These are phyloP conservation scores for Thuidium tamariscinum DNA, from an alignment of 225 moss, liverwort and hornwort species.

Conservation along the genomic window DNA sequence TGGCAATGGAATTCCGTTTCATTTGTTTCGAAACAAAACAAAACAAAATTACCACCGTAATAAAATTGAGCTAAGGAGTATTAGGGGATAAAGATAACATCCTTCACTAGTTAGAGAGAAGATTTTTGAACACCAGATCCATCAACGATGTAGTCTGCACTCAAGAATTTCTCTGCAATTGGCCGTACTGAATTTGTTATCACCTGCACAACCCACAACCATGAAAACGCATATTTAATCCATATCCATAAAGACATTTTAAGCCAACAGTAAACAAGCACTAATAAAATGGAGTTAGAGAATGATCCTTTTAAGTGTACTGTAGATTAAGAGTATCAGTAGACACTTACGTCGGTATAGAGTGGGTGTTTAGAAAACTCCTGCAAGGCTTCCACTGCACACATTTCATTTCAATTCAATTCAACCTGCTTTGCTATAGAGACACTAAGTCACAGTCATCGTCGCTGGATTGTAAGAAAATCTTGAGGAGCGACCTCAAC, in stretches of 20 bases:
- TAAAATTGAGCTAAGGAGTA: not conserved
- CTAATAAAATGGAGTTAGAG: not conserved
- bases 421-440: not conserved
- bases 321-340: not conserved
- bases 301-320: not conserved
- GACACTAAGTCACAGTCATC: not conserved
- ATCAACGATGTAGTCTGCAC: constrained; percentile 12
- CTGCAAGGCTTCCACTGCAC: constrained; percentile 33
- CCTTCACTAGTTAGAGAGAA: not conserved
- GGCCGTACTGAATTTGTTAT: constrained; percentile 10
- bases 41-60: too few relatives aligned
- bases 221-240: not conserved
- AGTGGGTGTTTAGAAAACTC: constrained; percentile 9
- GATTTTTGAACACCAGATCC: not conserved
- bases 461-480: not conserved
- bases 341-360: constrained; percentile 4
- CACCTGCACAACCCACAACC: not conserved
- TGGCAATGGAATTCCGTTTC: too few relatives aligned
- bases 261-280: not conserved
- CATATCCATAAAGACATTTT: not conserved
- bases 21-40: too few relatives aligned
- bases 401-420: not conserved
- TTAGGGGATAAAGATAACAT: not conserved
- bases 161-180: constrained; percentile 13
- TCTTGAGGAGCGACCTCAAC: not conserved